Base-by-base conservation (phyloP, 257 asterid species). In the Ocimum tenuiflorum region DNA sequence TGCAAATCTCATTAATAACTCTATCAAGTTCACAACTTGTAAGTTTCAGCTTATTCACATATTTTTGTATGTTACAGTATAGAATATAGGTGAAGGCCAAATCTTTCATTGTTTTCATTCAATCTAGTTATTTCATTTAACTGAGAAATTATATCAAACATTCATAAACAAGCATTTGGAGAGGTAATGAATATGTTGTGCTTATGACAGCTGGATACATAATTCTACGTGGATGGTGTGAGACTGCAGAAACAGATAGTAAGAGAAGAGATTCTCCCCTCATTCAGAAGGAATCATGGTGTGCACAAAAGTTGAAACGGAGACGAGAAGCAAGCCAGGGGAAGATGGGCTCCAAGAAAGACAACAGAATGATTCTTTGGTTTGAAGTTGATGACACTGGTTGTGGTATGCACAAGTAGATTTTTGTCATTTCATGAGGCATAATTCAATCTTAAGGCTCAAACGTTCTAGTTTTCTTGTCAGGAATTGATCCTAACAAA, bases 381-480 rank as follows among this genome's bases (percentile, higher is more conserved):
- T 91, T 91, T 78, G 96, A 91, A 79, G 95, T 91, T 55, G 96
- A 88, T 42, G 98, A 91, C 76, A 80, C 87, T 59, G 98, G 98
- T 20, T 88, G 95, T 58, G 96, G 97, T 91, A 91, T 20, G 91
- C 70, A 17, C 18, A 31, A 12, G 8, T 11, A 38, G 1, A 22
- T 20, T 22, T 11, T 41, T 20, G 4, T 3, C 3, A 39, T 54
- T 17, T 13, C 14, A 29, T 11, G 72, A 63, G 59, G 31, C 41
- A 43, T 60, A 15, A 27, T 67, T 69, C 60, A 29, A 27, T 8
- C 56, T 43, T n/a, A 31, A 27, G 27, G 12, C 59, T 4, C 33
- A 27, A 38, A 20, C 19, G 20, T 65, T 66, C 53, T 60, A 39
- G 10, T 55, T 66, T 36, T 64, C 45, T n/a, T 66, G 15, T 65